Conservation (phyloP, 2,329 filamentous ascomycete genomes). For the Fusarium nelsonii region DNA sequence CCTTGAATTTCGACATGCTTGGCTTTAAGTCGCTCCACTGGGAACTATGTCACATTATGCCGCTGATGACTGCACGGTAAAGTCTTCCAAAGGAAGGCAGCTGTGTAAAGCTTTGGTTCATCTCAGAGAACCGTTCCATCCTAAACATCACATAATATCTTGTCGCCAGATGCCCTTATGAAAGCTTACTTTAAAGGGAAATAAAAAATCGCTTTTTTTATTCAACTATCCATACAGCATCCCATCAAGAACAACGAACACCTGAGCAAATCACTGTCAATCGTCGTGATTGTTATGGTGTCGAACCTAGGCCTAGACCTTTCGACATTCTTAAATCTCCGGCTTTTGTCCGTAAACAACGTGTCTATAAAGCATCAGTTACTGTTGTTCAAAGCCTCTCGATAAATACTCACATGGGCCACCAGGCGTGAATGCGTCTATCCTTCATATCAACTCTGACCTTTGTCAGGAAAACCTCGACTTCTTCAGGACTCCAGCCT, state of each 20-base stretch:
- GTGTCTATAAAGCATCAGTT: constrained; percentile 18
- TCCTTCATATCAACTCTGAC: constrained; percentile 53
- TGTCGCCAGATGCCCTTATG: no score
- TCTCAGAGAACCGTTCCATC: no score
- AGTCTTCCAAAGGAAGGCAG: no score
- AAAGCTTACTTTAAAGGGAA: no score
- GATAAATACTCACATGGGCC: constrained; percentile 52
- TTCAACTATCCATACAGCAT: background rate
- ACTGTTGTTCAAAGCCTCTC: accelerated
- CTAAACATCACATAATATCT: no score
- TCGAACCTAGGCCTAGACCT: background rate
- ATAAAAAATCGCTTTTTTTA: background rate
- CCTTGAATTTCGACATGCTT: no score
- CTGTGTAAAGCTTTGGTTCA: no score
- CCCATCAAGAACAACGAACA: no score
- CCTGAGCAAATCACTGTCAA: background rate
- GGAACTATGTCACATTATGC: no score
- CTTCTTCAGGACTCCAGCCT: constrained; percentile 53
- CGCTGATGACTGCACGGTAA: no score
- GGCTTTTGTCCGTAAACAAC: constrained; percentile 47
- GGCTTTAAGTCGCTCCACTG: no score
- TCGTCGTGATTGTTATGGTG: background rate
- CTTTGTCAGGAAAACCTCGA: constrained; percentile 51
- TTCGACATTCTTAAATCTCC: background rate
- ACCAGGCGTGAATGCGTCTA: constrained; percentile 54